Evolutionary conservation across 108 stramenopile species (phyloP), one percentile per base, ranked within the genome.

Genomic region (Skeletonema potamos): DNA sequence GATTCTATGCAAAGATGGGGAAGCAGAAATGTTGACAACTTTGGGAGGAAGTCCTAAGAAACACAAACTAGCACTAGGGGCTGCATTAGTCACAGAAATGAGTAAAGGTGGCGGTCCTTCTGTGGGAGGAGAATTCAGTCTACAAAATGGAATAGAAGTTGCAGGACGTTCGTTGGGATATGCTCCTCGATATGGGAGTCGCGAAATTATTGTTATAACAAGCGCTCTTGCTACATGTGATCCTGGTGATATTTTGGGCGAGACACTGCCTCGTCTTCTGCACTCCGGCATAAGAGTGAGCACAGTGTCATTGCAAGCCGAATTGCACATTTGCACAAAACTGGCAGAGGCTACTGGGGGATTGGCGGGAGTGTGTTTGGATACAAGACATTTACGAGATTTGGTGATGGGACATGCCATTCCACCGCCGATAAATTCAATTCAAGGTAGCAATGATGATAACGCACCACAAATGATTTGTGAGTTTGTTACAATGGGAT

Each of bases 91-190:
- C 20, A 66, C 56, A 3, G 82, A 82, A 66, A 78, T 84, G 68
- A 72, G 62, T 8, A 62, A 68, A 26, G 58, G 60, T 17, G 84
- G 83, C 29, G 75, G 79, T 27, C 76, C 82, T 10, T 65, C 61
- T 24, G 70, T 83, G 0, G 91, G 88, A 13, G 87, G 93, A 30
- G 93, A 89, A 64, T 91, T 94, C 63, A 85, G 83, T 62, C 69
- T 94, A 41, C 91, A 92, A 64, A 94, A 94, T 81, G 93, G 93
- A 32, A 71, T 94, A n/a, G 93, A 94, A 77, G 88, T 94, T 34
- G 93, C 93, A 17, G 93, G 93, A 37, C 83, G 93, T 10, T 84
- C 82, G n/a, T 66, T 96, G 72, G 91, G 89, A 9, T 88, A 91
- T 63, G 87, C 87, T 46, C 92, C 92, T 27, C 61, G 87, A 48